Evolutionary conservation across 768 basidiomycete genomes (phyloP), one percentile per base, ranked within the genome.

Genomic region (Lactifluus pinguis): DNA sequence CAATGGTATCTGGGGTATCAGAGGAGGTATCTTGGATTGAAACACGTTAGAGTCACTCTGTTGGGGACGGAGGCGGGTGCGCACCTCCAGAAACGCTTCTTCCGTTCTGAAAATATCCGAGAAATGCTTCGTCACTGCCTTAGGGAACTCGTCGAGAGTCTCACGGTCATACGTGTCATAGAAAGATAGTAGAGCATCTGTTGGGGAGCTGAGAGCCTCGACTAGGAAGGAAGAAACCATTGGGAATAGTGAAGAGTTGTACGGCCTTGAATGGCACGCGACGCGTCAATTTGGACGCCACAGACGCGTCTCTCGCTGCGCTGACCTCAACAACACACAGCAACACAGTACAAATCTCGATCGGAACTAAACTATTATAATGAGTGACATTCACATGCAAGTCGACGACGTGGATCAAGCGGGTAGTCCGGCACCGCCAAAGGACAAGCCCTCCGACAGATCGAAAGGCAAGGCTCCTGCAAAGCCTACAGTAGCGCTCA

Each of bases 21-120:
- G 76, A 7, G 72, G 64, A 0, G 87, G 83, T 51, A 91, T 85
- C 84, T 89, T 32, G 44, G 32, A 25, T 39, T 7, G 30, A 62
- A 59, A 44, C 44, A 29, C 63, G 32, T 32, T 49, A 49, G 13
- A 52, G 48, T 36, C 21, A 61, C 9, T 36, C 1, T 29, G 19
- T 49, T 15, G 53, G 45, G 25, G 36, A 52, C 32, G 10, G 17
- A 17, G 14, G 45, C 15, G 36, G 7, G 53, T 29, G 9, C 65
- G n/a, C 30, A 72, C 72, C 65, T 69, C 67, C 5, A 59, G 51
- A 45, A 73, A 67, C 1, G 69, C 60, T 21, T 67, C 65, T 19
- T 51, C 61, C 38, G 59, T 68, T 48, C 59, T 60, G 65, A 73
- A 74, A 29, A 73, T 65, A 19, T 53, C 55, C 4, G 70, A 66